Base-by-base conservation (phyloP, 2,329 filamentous ascomycete species). In the Fusarium buharicum region DNA sequence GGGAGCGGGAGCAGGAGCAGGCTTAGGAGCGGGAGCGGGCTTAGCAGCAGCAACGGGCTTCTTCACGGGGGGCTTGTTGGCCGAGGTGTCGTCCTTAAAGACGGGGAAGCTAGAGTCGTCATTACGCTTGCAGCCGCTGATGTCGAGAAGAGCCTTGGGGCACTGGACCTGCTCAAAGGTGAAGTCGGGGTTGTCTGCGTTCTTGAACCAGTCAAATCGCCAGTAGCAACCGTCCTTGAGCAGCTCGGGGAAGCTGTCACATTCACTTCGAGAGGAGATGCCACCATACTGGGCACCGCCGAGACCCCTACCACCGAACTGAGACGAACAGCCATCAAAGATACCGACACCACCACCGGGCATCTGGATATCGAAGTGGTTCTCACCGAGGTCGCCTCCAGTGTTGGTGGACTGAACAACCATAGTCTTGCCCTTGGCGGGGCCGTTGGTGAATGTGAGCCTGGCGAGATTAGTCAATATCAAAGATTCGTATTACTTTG, bases 391-490 rank as follows among this genome's bases (percentile, higher is more conserved):
- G 69, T 87, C 85, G 17, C 77, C 78, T 27, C 85, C 86, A 2
- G 86, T 89, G 72, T 88, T 89, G 30, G 84, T 87, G 9, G 84
- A 83, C 70, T 89, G 86, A 14, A 89, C 81, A 49, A 89, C 78
- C 83, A 89, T 86, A 55, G 79, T 83, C 76, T 89, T 88, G 50
- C 86, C 85, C 22, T 77, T 74, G 17, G 85, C 79, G 6, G 81
- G 74, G 6, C 82, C 82, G 37, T 73, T 75, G 1, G 79, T 82
- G 64, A 83, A 83, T 24, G 82, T 85, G 41, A 88, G 74, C 24
- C 71, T 74, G 8, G 17, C 20, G 18, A 34, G 8, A 10, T 27
- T 8, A 10, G 48, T 63, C 16, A 63, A 62, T 48, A 34, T 24
- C 4, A 33, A 14, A 17, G 3, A 4, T 17, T 2, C 10, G 5